Conservation (phyloP, 1,284 basidiomycete genomes). For the Trametes pubescens region DNA sequence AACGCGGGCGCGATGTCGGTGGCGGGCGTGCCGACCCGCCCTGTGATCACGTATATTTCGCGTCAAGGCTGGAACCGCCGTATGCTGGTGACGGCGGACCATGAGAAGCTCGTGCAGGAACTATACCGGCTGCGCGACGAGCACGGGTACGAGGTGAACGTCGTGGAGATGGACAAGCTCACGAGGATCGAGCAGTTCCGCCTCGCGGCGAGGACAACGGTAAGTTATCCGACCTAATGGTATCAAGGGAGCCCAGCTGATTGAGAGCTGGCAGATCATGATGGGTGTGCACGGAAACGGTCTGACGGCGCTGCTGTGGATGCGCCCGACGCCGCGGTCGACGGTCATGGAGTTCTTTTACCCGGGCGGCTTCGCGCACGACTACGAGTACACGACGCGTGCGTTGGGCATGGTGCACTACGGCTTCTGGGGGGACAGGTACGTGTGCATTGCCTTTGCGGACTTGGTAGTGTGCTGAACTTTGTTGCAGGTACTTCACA, state of each 20-base stretch:
- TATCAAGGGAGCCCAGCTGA: slow-evolving; percentile 4
- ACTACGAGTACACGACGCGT: slow-evolving; percentile 85
- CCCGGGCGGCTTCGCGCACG: slow-evolving; percentile 85
- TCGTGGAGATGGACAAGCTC: slow-evolving; percentile 85
- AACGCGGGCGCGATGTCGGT: slow-evolving; percentile 37
- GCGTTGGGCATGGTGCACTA: slow-evolving; percentile 87
- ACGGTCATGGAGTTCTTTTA: slow-evolving; percentile 92
- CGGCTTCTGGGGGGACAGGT: slow-evolving; percentile 80
- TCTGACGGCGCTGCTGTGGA: slow-evolving; percentile 84
- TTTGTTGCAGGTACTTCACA: slow-evolving; percentile 4
- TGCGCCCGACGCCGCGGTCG: slow-evolving; percentile 76
- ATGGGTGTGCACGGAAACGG: slow-evolving; percentile 92
- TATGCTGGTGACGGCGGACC: slow-evolving; percentile 69
- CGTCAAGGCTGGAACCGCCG: slow-evolving; percentile 88
- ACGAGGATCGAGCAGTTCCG: slow-evolving; percentile 79
- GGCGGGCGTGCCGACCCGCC: slow-evolving; percentile 40
- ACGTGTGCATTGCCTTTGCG: slow-evolving; percentile 28
- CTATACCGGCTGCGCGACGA: slow-evolving; percentile 69
- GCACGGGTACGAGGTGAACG: slow-evolving; percentile 86
- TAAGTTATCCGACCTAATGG: slow-evolving; percentile 46
- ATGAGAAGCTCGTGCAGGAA: slow-evolving; percentile 70
- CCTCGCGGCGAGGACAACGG: slow-evolving; percentile 83
- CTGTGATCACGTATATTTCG: slow-evolving; percentile 90
- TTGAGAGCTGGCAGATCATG: slow-evolving; percentile 64
- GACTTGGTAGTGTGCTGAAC: background rate